Percentiles rank a stretch among this genome's conserved stretches.
Evolutionary conservation across 192 early-diverging fungal genomes (phyloP).

Genomic region (Umbelopsis sp.): DNA sequence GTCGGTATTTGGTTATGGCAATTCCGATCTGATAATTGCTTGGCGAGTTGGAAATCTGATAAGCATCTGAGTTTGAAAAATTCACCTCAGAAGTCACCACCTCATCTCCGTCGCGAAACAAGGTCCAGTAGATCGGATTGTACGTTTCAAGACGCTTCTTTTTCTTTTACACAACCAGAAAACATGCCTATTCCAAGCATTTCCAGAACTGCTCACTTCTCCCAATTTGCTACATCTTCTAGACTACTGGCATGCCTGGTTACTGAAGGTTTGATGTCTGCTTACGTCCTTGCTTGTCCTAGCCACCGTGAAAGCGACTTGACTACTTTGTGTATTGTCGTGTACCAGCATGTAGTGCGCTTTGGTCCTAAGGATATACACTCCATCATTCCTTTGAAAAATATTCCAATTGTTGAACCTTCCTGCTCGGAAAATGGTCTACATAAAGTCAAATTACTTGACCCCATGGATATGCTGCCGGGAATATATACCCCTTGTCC

Average conservation of each 20-base stretch:
- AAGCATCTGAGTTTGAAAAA: not conserved
- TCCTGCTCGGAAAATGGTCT: conserved; percentile 21
- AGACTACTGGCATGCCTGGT: conserved; percentile 59
- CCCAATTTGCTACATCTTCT: conserved; percentile 54
- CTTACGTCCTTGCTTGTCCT: conserved; percentile 33
- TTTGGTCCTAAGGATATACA: conserved; percentile 30
- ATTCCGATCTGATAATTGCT: conserved; percentile 8
- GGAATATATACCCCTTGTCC: conserved; percentile 14
- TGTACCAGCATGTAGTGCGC: conserved; percentile 17
- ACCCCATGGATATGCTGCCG: conserved; percentile 41
- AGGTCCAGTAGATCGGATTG: not conserved
- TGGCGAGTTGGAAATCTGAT: not conserved
- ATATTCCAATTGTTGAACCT: conserved; percentile 25
- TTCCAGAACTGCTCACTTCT: conserved; percentile 26
- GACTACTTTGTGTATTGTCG: conserved; percentile 25
- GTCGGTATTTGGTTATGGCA: not conserved
- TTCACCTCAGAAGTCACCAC: conserved; percentile 2
- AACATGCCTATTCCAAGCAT: conserved; percentile 6
- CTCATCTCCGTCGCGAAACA: not conserved
- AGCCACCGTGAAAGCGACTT: not conserved
- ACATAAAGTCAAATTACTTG: conserved; percentile 24
- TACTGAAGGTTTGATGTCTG: conserved; percentile 53
- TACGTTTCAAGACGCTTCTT: not conserved
- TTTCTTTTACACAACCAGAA: not conserved
- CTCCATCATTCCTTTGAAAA: conserved; percentile 27